Conservation (phyloP, 106 monocot species). For the Acanthochlamys bracteata region DNA sequence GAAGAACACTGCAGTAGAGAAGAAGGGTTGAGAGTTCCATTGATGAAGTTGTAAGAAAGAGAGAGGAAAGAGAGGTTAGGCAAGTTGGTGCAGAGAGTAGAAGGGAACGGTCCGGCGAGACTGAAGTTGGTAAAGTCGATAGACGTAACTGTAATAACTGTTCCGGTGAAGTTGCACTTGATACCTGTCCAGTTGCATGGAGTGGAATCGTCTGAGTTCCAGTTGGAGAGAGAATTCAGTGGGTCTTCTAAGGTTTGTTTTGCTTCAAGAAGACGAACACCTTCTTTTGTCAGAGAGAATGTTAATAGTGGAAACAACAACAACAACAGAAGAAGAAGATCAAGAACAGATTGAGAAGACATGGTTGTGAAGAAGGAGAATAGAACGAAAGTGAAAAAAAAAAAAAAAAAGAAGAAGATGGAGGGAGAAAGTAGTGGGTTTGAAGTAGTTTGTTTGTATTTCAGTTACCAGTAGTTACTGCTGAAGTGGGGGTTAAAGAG, state of each 20-base stretch:
- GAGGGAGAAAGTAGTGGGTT: background rate
- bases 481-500: too few species aligned
- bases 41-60: constrained; percentile 44
- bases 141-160: constrained; percentile 9
- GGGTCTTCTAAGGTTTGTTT: constrained; percentile 27
- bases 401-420: background rate
- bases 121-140: constrained; percentile 18
- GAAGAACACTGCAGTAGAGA: constrained; percentile 34
- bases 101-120: constrained; percentile 29
- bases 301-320: background rate
- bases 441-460: too few species aligned
- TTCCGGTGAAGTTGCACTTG: constrained; percentile 11
- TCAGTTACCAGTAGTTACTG: too few species aligned
- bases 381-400: background rate
- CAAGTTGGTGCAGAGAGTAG: constrained; percentile 34
- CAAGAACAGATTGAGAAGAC: background rate
- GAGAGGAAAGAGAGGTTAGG: constrained; percentile 38
- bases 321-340: constrained; percentile 1
- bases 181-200: constrained; percentile 45
- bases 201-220: constrained; percentile 18
- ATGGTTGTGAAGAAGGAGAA: background rate
- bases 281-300: constrained; percentile 12
- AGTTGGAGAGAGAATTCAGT: constrained; percentile 23
- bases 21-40: constrained; percentile 24
- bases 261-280: constrained; percentile 21